Conservation (phyloP, 2,329 filamentous ascomycete genomes). For the Fusarium hostae region DNA sequence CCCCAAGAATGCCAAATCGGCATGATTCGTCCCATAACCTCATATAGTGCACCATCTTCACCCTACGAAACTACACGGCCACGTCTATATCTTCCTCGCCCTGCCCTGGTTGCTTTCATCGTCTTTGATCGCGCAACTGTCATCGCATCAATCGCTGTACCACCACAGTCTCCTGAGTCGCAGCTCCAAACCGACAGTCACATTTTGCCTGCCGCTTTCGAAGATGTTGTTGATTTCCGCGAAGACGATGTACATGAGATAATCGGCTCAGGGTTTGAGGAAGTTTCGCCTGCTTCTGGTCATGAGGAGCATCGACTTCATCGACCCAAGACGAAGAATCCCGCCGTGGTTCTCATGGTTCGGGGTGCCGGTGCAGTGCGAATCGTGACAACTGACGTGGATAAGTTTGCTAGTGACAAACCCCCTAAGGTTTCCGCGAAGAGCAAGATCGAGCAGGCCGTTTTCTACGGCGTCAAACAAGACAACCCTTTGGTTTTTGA, state of each 20-base stretch:
- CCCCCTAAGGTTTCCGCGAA: constrained; percentile 79
- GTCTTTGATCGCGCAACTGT: constrained; percentile 83
- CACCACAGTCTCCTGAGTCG: constrained; percentile 76
- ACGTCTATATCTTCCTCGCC: constrained; percentile 79
- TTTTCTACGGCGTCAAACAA: constrained; percentile 86
- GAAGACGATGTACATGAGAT: constrained; percentile 72
- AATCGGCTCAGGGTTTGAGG: constrained; percentile 72
- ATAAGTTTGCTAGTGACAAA: constrained; percentile 67
- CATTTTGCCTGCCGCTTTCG: constrained; percentile 74
- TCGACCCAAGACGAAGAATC: constrained; percentile 69
- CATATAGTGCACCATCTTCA: constrained; percentile 67
- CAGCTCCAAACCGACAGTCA: constrained; percentile 78
- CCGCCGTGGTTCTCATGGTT: constrained; percentile 69
- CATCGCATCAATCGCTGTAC: constrained; percentile 76
- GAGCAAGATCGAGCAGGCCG: constrained; percentile 91
- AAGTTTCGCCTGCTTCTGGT: constrained; percentile 53
- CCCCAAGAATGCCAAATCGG: constrained; percentile 66
- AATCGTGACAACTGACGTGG: constrained; percentile 67
- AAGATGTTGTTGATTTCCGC: constrained; percentile 87
- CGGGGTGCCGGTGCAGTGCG: constrained; percentile 71
- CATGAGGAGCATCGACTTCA: constrained; percentile 61
- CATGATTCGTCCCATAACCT: constrained; percentile 74
- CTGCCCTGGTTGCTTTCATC: constrained; percentile 82
- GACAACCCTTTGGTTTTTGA: constrained; percentile 91
- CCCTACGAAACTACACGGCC: constrained; percentile 59